phyloP scores from a whole-genome alignment of 371 early-diverging fungal species.

The Catenaria anguillulae region DNA sequence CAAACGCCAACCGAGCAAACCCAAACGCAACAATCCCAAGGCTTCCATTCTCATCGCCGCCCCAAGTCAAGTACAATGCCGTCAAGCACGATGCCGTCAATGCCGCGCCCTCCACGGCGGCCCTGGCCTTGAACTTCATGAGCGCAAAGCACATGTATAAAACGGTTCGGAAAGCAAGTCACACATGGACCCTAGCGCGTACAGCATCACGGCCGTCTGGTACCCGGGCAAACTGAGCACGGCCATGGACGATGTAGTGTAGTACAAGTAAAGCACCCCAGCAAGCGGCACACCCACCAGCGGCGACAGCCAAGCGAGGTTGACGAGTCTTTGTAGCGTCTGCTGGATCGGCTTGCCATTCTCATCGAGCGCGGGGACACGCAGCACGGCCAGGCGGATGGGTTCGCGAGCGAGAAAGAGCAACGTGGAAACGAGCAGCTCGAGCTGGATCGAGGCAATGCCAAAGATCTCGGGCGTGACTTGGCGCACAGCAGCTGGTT shows the following conservation, averaged over 20 bases:
- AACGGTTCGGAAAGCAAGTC: constrained; percentile 73
- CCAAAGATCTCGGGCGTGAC: constrained; percentile 61
- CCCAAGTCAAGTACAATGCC: constrained; percentile 46
- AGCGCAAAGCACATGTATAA: constrained; percentile 50
- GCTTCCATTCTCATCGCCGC: constrained; percentile 24
- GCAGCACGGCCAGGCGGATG: constrained; percentile 63
- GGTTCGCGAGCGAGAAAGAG: constrained; percentile 84
- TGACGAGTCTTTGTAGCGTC: constrained; percentile 17
- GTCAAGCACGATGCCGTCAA: constrained; percentile 53
- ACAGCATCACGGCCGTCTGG: constrained; percentile 35
- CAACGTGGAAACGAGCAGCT: constrained; percentile 67
- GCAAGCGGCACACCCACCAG: constrained; percentile 36
- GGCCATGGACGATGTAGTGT: constrained; percentile 15
- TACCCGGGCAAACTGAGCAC: too few relatives aligned
- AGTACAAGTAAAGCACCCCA: constrained; percentile 14
- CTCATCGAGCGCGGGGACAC: constrained; percentile 14
- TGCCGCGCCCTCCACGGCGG: constrained; percentile 62
- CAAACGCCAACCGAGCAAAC: constrained; percentile 53
- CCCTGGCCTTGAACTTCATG: constrained; percentile 58
- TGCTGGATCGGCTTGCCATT: too few relatives aligned
- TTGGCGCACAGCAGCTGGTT: constrained; percentile 59
- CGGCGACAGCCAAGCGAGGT: constrained; percentile 59
- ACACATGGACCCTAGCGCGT: constrained; percentile 50
- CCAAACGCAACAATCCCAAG: constrained; percentile 64
- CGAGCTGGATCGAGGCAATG: constrained; percentile 67